These are phyloP conservation scores for Spongiforma sp. DNA, from an alignment of 1,284 basidiomycete genomes.

Conservation along the genomic window DNA sequence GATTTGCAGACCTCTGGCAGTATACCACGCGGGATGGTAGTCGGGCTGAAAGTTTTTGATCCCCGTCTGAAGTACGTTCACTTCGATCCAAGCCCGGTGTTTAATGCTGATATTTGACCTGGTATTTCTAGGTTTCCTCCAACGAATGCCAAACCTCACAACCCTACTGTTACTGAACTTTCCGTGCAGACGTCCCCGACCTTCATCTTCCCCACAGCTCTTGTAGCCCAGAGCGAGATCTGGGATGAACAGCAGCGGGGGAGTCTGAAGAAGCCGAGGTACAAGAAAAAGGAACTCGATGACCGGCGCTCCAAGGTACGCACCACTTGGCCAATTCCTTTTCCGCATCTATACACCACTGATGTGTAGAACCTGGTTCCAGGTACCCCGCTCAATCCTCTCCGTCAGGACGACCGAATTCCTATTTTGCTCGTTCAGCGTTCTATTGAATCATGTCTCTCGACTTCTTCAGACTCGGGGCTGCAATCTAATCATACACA, in stretches of 20 bases:
- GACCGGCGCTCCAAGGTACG: constrained; percentile 73
- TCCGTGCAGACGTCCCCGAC: constrained; percentile 22
- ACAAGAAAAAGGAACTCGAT: constrained; percentile 85
- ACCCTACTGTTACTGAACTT: constrained; percentile 26
- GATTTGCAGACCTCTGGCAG: constrained; percentile 67
- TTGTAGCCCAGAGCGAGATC: constrained; percentile 66
- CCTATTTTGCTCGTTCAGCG: constrained; percentile 84
- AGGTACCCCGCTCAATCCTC: constrained; percentile 69
- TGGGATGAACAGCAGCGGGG: constrained; percentile 71
- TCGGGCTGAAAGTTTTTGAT: constrained; percentile 82
- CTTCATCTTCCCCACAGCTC: constrained; percentile 59
- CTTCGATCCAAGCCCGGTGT: not conserved
- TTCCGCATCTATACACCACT: constrained; percentile 2
- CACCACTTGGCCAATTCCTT: constrained; percentile 3
- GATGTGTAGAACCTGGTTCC: constrained; percentile 71
- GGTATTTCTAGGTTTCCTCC: constrained; percentile 71
- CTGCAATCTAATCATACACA: constrained; percentile 29
- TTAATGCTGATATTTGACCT: constrained; percentile 1
- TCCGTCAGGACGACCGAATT: constrained; percentile 78
- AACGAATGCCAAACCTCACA: constrained; percentile 61
- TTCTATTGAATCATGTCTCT: constrained; percentile 54
- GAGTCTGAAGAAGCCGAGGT: constrained; percentile 64
- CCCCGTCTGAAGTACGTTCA: constrained; percentile 70
- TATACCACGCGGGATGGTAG: constrained; percentile 72
- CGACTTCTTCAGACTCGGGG: constrained; percentile 30